A percentile compares a stretch with the other conserved stretches of the same genome.
These are phyloP conservation scores for Boletus barrowsii DNA, from an alignment of 768 basidiomycete genomes.

Conservation along the genomic window DNA sequence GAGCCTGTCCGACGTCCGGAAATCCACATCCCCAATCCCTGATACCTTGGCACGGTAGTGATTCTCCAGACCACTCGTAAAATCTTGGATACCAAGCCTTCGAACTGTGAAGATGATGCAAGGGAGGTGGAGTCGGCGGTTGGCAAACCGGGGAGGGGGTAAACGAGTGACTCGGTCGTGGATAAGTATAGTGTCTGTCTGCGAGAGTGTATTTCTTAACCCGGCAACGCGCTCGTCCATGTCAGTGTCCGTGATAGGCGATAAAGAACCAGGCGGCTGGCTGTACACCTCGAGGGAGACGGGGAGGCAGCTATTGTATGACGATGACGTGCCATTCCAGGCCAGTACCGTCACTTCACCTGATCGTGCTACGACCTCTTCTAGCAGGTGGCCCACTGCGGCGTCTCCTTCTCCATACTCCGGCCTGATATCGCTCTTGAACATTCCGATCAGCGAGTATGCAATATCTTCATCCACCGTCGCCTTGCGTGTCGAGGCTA, in stretches of 20 bases:
- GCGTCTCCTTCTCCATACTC: slow-evolving; percentile 2
- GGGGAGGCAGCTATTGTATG: no score
- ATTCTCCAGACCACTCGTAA: neutral
- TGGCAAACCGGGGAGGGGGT: neutral
- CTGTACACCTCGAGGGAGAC: no score
- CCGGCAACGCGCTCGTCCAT: neutral
- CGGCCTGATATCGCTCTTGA: neutral
- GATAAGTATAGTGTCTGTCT: neutral
- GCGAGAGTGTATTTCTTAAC: neutral
- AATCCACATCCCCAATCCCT: neutral
- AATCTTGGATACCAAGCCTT: neutral
- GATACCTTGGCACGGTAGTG: slow-evolving; percentile 3
- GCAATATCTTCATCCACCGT: neutral
- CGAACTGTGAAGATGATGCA: neutral
- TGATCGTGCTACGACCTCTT: slow-evolving; percentile 4
- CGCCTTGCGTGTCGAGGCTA: neutral
- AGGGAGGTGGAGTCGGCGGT: neutral
- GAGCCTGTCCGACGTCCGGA: neutral
- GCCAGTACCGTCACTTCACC: slow-evolving; percentile 6
- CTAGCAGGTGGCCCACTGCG: slow-evolving; percentile 11
- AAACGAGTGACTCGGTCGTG: neutral
- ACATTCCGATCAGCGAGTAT: neutral
- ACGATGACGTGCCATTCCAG: slow-evolving; percentile 1
- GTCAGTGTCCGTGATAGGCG: neutral
- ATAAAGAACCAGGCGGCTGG: no score